phyloP scores from a whole-genome alignment of 129 eudicot genomes.

The Saussurea involucrata region DNA sequence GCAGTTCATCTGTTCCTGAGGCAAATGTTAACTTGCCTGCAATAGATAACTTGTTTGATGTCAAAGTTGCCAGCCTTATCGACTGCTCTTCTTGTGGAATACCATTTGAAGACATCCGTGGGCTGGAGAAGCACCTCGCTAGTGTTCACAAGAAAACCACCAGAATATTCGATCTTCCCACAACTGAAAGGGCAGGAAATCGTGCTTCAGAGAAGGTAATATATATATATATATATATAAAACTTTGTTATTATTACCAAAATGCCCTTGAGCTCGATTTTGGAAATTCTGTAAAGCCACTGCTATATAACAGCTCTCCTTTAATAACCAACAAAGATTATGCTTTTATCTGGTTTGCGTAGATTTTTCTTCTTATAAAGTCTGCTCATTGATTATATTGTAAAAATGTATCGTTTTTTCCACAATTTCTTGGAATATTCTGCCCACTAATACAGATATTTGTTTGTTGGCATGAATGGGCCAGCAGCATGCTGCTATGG shows the following conservation, averaged over 20 bases:
- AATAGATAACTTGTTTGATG: constrained; percentile 18
- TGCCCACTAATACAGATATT: neutral
- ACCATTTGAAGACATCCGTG: constrained; percentile 18
- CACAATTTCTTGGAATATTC: neutral
- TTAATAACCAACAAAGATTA: neutral
- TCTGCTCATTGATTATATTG: neutral
- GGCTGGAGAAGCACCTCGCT: constrained; percentile 28
- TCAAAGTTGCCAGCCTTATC: constrained; percentile 14
- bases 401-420: neutral
- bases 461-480: constrained; percentile 3
- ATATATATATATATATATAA: no score
- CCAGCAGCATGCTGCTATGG: constrained; percentile 11
- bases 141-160: constrained; percentile 31
- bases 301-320: neutral
- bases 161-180: constrained; percentile 21
- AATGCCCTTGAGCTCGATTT: neutral
- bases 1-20: constrained; percentile 23
- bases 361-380: neutral
- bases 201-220: constrained; percentile 3
- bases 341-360: neutral
- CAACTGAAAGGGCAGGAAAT: neutral
- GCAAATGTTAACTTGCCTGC: constrained; percentile 15
- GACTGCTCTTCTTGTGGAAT: constrained; percentile 25
- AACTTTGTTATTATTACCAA: neutral
- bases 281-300: neutral